phyloP scores from a whole-genome alignment of 2,329 filamentous ascomycete species.

The Alternaria hordeiaustralica region DNA sequence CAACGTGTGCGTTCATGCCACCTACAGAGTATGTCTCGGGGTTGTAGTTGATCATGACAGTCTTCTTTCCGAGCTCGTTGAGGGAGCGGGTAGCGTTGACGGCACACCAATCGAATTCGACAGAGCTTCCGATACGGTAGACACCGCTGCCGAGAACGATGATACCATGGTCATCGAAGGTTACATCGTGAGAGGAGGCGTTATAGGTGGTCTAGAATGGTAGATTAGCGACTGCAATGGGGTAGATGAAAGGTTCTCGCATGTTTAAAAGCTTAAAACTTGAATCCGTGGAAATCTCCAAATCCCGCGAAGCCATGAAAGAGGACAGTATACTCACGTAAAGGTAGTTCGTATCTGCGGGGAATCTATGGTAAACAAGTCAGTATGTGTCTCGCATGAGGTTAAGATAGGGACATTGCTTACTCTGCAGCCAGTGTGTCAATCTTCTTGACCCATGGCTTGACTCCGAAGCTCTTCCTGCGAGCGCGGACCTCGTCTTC shows the following conservation, averaged over 20 bases:
- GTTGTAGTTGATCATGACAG: slow-evolving; percentile 84
- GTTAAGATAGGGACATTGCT: slow-evolving; percentile 53
- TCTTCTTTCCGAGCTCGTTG: slow-evolving; percentile 90
- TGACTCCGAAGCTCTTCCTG: slow-evolving; percentile 85
- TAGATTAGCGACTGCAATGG: slow-evolving; percentile 8
- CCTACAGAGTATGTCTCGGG: slow-evolving; percentile 51
- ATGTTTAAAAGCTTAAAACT: too few relatives aligned
- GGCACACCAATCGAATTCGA: slow-evolving; percentile 99
- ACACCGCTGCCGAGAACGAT: slow-evolving; percentile 93
- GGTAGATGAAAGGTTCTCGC: too few relatives aligned
- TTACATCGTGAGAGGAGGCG: slow-evolving; percentile 89
- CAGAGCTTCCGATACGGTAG: slow-evolving; percentile 95
- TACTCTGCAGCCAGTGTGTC: slow-evolving; percentile 91
- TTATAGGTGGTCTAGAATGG: slow-evolving; percentile 94
- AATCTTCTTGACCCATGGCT: slow-evolving; percentile 97
- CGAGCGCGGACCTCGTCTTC: slow-evolving; percentile 89
- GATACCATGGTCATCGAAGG: slow-evolving; percentile 89
- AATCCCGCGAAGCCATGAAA: too few relatives aligned
- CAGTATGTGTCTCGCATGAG: not conserved
- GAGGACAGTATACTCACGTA: not conserved
- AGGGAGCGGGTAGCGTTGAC: slow-evolving; percentile 87
- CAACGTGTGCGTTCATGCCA: slow-evolving; percentile 16
- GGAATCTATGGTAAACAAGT: not conserved
- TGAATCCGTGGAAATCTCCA: too few relatives aligned
- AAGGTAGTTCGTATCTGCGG: too few relatives aligned